Evolutionary conservation across 768 basidiomycete species (phyloP), one percentile per base, ranked within the genome.

Genomic region (Royoungia palumana): DNA sequence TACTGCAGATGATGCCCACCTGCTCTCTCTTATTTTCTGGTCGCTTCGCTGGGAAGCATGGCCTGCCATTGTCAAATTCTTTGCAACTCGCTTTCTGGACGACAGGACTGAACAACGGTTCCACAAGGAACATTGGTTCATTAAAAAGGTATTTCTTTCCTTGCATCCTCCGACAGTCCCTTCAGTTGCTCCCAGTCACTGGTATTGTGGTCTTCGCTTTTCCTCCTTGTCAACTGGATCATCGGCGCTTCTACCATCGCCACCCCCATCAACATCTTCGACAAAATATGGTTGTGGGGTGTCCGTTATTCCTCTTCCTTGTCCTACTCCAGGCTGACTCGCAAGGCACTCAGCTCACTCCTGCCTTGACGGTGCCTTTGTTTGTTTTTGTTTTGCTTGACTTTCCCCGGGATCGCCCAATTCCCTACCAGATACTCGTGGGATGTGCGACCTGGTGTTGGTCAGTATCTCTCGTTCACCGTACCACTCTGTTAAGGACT

Each of bases 61-160:
- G 77, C 81, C 81, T 2, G 63, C 70, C 8, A 57, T 82, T 7
- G 58, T 75, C 57, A 73, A 76, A 35, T 80, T 88, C 55, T 87
- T 88, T 63, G 72, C 65, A 32, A 75, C 80, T 20, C 73, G 72
- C 21, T 89, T 89, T 61, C 69, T 73, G 20, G 85, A 87, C 58
- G 72, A 77, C 67, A 59, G 79, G 71, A 70, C 74, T 52, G 80
- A 80, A 62, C 61, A 61, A 44, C 69, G 75, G 20, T 81, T 75
- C 62, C 66, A 51, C 42, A 72, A 82, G 74, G 89, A 91, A 67
- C 79, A 73, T 44, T 89, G 87, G 88, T 86, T 81, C 57, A 72
- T 81, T 21, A 77, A 77, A 51, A 89, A 87, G 66, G 75, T 71
- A 56, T 22, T 0, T 16, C 22, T 53, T 49, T 28, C 32, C 39